These are phyloP conservation scores for Teunomyces kruisii DNA, from an alignment of 805 yeast species.

Conservation along the genomic window DNA sequence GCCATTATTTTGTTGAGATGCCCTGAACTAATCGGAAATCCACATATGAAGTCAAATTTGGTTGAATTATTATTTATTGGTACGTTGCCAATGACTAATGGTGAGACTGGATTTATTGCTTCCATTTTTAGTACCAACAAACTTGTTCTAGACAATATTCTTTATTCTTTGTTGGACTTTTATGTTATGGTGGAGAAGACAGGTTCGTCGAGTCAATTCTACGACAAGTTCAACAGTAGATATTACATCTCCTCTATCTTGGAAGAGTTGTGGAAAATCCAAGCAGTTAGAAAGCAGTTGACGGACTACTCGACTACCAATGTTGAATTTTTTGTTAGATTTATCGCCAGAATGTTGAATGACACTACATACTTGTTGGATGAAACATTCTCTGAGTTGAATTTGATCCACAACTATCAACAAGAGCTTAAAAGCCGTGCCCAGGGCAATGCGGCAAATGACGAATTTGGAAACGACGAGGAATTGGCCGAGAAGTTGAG, in stretches of 20 bases:
- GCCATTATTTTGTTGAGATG: slow-evolving; percentile 75
- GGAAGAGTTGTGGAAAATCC: slow-evolving; percentile 79
- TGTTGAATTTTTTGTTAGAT: slow-evolving; percentile 83
- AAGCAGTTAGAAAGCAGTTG: slow-evolving; percentile 66
- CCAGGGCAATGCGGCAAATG: slow-evolving; percentile 27
- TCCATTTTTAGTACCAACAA: slow-evolving; percentile 62
- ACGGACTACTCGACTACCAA: slow-evolving; percentile 63
- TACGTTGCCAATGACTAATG: slow-evolving; percentile 52
- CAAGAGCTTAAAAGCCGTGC: slow-evolving; percentile 56
- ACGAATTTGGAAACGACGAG: slow-evolving; percentile 53
- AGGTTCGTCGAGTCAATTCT: slow-evolving; percentile 91
- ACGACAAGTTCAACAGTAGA: slow-evolving; percentile 91
- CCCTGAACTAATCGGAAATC: slow-evolving; percentile 84
- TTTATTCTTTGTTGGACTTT: slow-evolving; percentile 83
- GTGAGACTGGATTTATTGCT: slow-evolving; percentile 73
- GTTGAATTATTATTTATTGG: slow-evolving; percentile 82
- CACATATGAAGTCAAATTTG: slow-evolving; percentile 84
- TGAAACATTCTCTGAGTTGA: slow-evolving; percentile 80
- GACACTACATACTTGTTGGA: slow-evolving; percentile 91
- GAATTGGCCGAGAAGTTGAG: slow-evolving; percentile 59
- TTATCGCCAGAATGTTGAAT: slow-evolving; percentile 91
- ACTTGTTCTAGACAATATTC: slow-evolving; percentile 60
- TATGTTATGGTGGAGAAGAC: slow-evolving; percentile 96
- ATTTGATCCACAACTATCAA: slow-evolving; percentile 74
- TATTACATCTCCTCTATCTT: slow-evolving; percentile 81